Base-by-base conservation (phyloP, 1,284 basidiomycete genomes). In the Apiotrichum laibachii region DNA sequence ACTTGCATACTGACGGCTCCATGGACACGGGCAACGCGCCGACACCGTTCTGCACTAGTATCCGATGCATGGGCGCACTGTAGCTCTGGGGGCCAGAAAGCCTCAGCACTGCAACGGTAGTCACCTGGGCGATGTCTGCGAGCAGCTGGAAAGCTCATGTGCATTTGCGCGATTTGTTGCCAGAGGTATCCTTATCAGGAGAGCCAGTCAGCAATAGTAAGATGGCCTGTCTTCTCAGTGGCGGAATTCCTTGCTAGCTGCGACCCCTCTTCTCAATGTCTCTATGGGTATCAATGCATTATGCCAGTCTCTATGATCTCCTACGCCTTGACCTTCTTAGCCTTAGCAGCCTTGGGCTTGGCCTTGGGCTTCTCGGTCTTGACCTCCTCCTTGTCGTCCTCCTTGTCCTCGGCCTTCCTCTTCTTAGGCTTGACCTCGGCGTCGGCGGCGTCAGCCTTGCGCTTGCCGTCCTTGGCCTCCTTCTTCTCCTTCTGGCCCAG, bases 401-500 rank as follows among this genome's bases (percentile, higher is more conserved):
- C 63, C 21, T 62, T 34, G 33, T 33, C 51, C 53, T 50, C 58
- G 7, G 45, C 59, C 42, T 50, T 57, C 40, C 22, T 55, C 53
- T 45, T 49, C 61, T 53, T 53, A 16, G 45, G 52, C 57, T 56
- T 33, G 21, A 22, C 43, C 45, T 60, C 60, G 21, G 53, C 56
- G 26, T 31, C 26, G 26, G 26, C 26, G 26, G 26, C 10, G 16
- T 42, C 50, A 37, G 37, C 50, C 40, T 52, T 40, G 37, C 60
- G 61, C 81, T 83, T 58, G 77, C 78, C 54, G 37, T 62, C 62
- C 53, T 64, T 65, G 34, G 45, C 60, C 52, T 57, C 53, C 59
- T 66, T 65, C 50, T 61, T 61, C 45, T 62, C 61, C 51, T 60
- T 62, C 51, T 57, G 26, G 39, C 66, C 63, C 22, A 71, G 46